Base-by-base conservation (phyloP, 306 rosid genomes). In the Pyrus communis region DNA sequence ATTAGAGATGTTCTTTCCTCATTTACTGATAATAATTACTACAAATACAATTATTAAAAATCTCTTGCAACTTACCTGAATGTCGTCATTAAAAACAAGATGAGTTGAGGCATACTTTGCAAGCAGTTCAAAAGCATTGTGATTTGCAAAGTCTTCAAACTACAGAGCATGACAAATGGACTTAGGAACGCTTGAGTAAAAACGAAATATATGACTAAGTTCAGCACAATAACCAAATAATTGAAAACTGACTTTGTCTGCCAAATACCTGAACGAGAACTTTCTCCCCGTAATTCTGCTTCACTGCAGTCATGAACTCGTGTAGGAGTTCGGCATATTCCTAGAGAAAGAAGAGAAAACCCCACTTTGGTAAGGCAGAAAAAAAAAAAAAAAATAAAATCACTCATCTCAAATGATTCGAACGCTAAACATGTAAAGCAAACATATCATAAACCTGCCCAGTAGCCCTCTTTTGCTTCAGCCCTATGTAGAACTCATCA, bases 121-220 rank as follows among this genome's bases (percentile, higher is more conserved):
- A 45, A 92, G 98, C 73, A 96, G 93, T 85, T 88, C 96, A 66
- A 96, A 96, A 70, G 99, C 99, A 88, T 96, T 96, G 93, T 96
- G 97, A 85, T 96, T 96, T 33, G 99, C 99, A 9, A 96, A 96
- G 85, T 96, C 99, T 89, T 96, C 99, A 86, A 92, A 96, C 98
- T 95, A 81, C 81, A 81, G 82, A 54, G 78, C 46, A 70, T 9
- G 43, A 68, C 35, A 45, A 83, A 78, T 46, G 73, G 15, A 74
- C 30, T 77, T 55, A 84, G 85, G 69, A 73, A 67, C 21, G 31
- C 12, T 69, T 72, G 67, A 85, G 67, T 35, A 11, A 19, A 38
- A 65, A 54, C 49, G 45, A 59, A 21, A 63, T 21, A 73, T 72
- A 71, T 64, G 52, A 75, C 69, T 65, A 63, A 76, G 46, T 27